Conservation (phyloP, 176 grass and related monocot species). For the Paspalum vaginatum region DNA sequence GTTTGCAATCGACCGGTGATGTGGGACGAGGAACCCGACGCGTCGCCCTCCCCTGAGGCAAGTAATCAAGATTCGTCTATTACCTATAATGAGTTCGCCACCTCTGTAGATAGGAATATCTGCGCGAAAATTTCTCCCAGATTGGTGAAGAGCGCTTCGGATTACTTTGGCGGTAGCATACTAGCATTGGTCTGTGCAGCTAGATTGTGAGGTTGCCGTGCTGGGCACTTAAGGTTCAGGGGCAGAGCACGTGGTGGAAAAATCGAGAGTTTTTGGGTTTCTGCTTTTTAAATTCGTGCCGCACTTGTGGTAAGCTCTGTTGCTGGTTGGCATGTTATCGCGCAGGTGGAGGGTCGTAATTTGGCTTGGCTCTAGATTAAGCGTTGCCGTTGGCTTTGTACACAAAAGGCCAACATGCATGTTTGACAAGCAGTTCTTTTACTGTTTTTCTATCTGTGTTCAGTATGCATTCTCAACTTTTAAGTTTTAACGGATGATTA, state of each 20-base stretch:
- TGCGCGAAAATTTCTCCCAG: not conserved
- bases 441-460: not conserved
- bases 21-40: conserved; percentile 49
- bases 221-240: conserved; percentile 25
- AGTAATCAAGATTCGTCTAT: conserved; percentile 32
- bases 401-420: conserved; percentile 12
- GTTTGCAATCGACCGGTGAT: conserved; percentile 31
- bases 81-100: not conserved
- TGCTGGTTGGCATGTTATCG: not conserved
- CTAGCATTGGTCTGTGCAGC: not conserved
- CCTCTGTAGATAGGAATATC: conserved; percentile 24
- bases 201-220: not conserved
- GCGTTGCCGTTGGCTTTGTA: not conserved
- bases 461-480: not conserved
- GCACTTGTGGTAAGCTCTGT: not conserved
- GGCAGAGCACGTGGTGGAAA: not conserved
- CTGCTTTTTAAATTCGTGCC: not conserved
- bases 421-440: not conserved
- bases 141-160: not conserved
- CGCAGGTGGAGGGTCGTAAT: not conserved
- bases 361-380: not conserved
- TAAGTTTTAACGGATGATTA: conserved; percentile 3
- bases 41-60: not conserved
- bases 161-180: not conserved
- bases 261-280: conserved; percentile 6